A percentile compares a stretch with the other conserved stretches of the same genome.
These are phyloP conservation scores for Wickerhamiella vanderwaltii DNA, from an alignment of 805 yeast species.

Conservation along the genomic window DNA sequence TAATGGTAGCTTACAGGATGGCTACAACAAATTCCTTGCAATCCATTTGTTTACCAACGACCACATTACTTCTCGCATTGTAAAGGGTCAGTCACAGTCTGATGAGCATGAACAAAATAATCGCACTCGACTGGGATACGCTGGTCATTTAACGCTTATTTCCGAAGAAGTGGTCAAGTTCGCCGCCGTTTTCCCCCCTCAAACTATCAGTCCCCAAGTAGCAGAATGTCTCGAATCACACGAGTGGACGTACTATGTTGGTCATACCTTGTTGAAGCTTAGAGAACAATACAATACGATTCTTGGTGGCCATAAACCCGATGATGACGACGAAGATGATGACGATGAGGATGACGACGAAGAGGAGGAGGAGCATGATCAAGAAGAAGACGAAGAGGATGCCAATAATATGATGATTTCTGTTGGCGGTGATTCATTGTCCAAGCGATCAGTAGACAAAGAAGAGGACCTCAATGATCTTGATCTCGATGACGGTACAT, in stretches of 20 bases:
- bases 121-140: constrained; percentile 72
- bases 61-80: constrained; percentile 43
- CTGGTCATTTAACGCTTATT: constrained; percentile 91
- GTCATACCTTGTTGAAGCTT: constrained; percentile 70
- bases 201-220: constrained; percentile 42
- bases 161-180: constrained; percentile 95
- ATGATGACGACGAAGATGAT: constrained; percentile 29
- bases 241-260: constrained; percentile 74
- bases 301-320: constrained; percentile 64
- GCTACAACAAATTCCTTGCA: constrained; percentile 68
- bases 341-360: constrained; percentile 16
- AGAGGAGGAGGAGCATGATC: constrained; percentile 29
- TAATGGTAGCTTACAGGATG: constrained; percentile 74
- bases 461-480: constrained; percentile 20
- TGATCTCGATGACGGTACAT: constrained; percentile 26
- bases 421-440: neutral
- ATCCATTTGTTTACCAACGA: constrained; percentile 61
- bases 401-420: constrained; percentile 17
- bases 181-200: constrained; percentile 46
- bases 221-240: constrained; percentile 37
- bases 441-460: constrained; percentile 1
- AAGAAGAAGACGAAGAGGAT: constrained; percentile 21
- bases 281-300: constrained; percentile 91
- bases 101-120: constrained; percentile 46
- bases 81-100: constrained; percentile 50